A percentile compares a stretch with the other conserved stretches of the same genome.
Conservation (phyloP, 257 asterid species). For the Solanum medicagineum region DNA sequence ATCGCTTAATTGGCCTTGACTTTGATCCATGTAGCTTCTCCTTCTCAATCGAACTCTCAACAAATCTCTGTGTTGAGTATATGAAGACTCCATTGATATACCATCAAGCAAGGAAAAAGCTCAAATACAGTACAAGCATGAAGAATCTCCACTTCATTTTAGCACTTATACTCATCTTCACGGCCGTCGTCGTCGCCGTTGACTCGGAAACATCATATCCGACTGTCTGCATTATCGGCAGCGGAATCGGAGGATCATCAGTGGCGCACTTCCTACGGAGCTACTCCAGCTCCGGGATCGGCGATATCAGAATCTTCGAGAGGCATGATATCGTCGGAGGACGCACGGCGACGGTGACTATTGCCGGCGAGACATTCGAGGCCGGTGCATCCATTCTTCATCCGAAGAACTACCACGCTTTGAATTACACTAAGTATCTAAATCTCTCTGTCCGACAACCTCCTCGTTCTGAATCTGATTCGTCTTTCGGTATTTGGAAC, state of each 20-base stretch:
- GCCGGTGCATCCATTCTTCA: constrained; percentile 94
- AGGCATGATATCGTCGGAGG: constrained; percentile 65
- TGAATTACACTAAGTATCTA: constrained; percentile 41
- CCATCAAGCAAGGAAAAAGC: neutral
- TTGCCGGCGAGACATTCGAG: constrained; percentile 76
- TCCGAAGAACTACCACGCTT: constrained; percentile 73
- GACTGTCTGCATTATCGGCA: constrained; percentile 79
- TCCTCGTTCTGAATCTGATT: constrained; percentile 12
- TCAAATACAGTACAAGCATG: neutral
- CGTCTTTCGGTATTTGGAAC: constrained; percentile 77
- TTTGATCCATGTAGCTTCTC: neutral
- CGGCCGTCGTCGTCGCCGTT: neutral
- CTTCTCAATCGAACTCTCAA: neutral
- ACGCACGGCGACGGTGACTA: constrained; percentile 82
- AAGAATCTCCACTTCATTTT: neutral
- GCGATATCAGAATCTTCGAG: constrained; percentile 52
- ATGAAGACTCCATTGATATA: neutral
- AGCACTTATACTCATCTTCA: neutral
- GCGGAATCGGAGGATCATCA: constrained; percentile 97
- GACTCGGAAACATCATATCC: neutral
- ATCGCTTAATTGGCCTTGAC: neutral
- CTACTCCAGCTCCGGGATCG: constrained; percentile 40
- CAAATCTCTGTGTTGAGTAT: neutral
- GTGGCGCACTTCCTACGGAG: constrained; percentile 89
- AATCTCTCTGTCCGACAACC: constrained; percentile 34